Percentiles rank a stretch among this genome's conserved stretches.
Conservation (phyloP, 345 rosid species). For the Lepidium africanum region DNA sequence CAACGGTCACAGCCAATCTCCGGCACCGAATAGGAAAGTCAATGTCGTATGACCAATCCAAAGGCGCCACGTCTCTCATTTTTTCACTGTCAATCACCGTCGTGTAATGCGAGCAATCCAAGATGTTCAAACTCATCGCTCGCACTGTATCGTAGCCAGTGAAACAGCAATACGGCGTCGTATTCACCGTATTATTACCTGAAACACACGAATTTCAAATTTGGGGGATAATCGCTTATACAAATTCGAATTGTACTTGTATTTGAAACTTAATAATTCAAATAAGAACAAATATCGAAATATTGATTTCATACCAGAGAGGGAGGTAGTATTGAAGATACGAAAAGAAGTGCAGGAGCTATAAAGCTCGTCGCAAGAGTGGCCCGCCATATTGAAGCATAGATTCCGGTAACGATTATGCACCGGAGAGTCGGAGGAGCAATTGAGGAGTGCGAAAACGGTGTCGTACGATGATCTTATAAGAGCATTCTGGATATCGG, state of each 20-base stretch:
- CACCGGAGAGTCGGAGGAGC: constrained; percentile 78
- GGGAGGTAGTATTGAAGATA: constrained; percentile 40
- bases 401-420: constrained; percentile 70
- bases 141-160: constrained; percentile 71
- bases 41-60: constrained; percentile 88
- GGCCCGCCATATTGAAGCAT: constrained; percentile 64
- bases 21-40: constrained; percentile 55
- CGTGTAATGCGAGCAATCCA: constrained; percentile 85
- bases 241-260: too few species aligned
- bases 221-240: neutral
- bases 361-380: constrained; percentile 85
- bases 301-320: neutral
- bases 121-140: constrained; percentile 77
- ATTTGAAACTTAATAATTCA: too few species aligned
- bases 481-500: constrained; percentile 54
- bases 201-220: neutral
- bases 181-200: constrained; percentile 17
- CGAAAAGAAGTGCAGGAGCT: constrained; percentile 62
- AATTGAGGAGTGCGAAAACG: constrained; percentile 74
- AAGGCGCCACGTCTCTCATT: constrained; percentile 48
- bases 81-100: constrained; percentile 40
- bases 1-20: constrained; percentile 72
- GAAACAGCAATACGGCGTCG: constrained; percentile 80
- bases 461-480: constrained; percentile 83
- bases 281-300: neutral